phyloP scores from a whole-genome alignment of 208 protist genomes.

The Plasmodiophora brassicae region DNA sequence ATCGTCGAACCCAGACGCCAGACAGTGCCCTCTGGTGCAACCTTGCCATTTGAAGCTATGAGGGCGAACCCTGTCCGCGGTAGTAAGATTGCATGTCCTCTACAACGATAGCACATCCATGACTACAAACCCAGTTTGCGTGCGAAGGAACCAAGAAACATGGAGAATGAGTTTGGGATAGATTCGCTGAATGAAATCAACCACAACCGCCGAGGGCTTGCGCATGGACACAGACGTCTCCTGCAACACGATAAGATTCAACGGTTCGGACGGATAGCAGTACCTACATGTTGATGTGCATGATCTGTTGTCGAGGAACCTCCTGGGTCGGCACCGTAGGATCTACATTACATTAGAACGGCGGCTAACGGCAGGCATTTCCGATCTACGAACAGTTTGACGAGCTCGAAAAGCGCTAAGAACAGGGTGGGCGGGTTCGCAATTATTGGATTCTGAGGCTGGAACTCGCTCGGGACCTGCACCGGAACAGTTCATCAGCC shows the following conservation, averaged over 20 bases:
- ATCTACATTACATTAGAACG: no score
- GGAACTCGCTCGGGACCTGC: constrained; percentile 36
- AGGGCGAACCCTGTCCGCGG: no score
- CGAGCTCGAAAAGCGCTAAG: constrained; percentile 19
- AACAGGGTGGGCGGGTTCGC: constrained; percentile 47
- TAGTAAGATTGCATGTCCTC: no score
- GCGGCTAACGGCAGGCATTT: no score
- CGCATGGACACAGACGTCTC: no score
- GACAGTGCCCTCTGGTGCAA: background rate
- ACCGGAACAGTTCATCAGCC: background rate
- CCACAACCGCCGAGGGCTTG: background rate
- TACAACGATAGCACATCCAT: no score
- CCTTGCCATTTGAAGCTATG: constrained; percentile 12
- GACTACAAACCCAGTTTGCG: background rate
- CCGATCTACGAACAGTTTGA: no score
- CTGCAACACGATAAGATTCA: no score
- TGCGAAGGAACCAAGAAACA: background rate
- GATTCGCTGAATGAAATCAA: background rate
- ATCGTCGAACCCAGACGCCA: constrained; percentile 7
- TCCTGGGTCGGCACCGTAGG: no score
- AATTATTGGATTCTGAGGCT: background rate
- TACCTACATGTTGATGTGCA: no score
- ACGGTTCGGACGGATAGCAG: no score
- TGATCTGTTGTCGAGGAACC: no score
- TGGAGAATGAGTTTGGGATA: background rate